Base-by-base conservation (phyloP, 352 stramenopile species). In the Globisporangium canariense region DNA sequence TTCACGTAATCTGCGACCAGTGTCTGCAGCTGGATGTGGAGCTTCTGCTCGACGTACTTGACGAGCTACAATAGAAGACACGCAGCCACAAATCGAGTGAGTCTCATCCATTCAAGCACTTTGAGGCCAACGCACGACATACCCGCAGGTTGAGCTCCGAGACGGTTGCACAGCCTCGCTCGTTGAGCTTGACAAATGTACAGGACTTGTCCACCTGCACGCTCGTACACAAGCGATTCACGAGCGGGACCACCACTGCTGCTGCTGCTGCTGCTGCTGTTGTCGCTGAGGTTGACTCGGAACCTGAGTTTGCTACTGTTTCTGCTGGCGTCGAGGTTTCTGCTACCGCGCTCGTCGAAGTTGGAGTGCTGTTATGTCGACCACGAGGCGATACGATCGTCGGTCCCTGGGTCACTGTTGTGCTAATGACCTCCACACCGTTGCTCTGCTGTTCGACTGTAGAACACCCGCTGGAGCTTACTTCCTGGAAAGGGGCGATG, bases 121-220 rank as follows among this genome's bases (percentile, higher is more conserved):
- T 16, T 10, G 7, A 47, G 30, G 2, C 13, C 4, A 20, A 4
- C 3, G n/a, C 54, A 51, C 25, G 45, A 76, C 73, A 49, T 76
- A 94, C 83, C 53, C 82, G 75, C 32, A 77, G 67, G 40, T 89
- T 93, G 18, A 94, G 72, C 54, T 91, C 83, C 16, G 82, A 87
- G 1, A 91, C 77, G 1, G 74, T 62, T 13, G 79, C 73, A 58
- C 82, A 93, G 1, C 76, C 86, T 3, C 82, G 77, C 55, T 94
- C 86, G 45, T 80, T 90, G 9, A 94, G 72, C 53, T 93, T 93
- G 57, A 91, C 80, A 50, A 94, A 93, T 13, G 83, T 91, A 43
- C 86, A 93, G 0, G 68, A 62, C 22, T 88, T 86, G 60, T 93
- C 79, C 6, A 73, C 58, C 64, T 86, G 79, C 9, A 91, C 60